Conservation (phyloP, 345 rosid genomes). For the Gossypioides kirkii region DNA sequence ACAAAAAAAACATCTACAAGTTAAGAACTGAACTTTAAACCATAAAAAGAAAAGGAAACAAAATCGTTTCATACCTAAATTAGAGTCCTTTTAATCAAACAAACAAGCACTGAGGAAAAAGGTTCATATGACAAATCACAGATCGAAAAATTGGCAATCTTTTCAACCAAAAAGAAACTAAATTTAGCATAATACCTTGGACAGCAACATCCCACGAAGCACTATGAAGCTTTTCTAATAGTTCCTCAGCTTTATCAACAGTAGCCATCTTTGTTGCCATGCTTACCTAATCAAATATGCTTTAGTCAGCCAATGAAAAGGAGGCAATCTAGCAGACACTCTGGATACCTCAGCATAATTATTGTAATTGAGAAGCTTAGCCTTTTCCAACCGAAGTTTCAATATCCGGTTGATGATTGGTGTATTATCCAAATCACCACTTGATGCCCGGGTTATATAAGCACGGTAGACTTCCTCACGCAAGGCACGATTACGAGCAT, state of each 20-base stretch:
- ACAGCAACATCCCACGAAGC: constrained; percentile 91
- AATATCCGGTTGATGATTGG: constrained; percentile 60
- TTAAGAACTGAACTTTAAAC: neutral
- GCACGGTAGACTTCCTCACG: constrained; percentile 86
- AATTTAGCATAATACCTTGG: constrained; percentile 46
- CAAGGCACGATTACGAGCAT: constrained; percentile 65
- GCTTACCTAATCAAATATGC: constrained; percentile 53
- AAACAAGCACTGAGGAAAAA: neutral
- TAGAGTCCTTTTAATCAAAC: neutral
- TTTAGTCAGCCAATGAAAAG: constrained; percentile 18
- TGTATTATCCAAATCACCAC: constrained; percentile 71
- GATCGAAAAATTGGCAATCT: neutral
- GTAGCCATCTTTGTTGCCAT: constrained; percentile 97
- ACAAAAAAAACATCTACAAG: neutral
- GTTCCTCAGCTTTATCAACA: constrained; percentile 73
- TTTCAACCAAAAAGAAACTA: constrained; percentile 5
- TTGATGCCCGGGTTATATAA: constrained; percentile 60
- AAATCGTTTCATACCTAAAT: neutral
- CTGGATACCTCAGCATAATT: constrained; percentile 77
- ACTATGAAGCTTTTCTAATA: constrained; percentile 70
- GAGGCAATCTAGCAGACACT: constrained; percentile 5
- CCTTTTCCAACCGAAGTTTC: constrained; percentile 75
- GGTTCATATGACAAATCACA: neutral
- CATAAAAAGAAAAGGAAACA: neutral
- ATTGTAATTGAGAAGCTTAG: constrained; percentile 66